phyloP scores from a whole-genome alignment of 768 basidiomycete species.

The Lactifluus piperatus region DNA sequence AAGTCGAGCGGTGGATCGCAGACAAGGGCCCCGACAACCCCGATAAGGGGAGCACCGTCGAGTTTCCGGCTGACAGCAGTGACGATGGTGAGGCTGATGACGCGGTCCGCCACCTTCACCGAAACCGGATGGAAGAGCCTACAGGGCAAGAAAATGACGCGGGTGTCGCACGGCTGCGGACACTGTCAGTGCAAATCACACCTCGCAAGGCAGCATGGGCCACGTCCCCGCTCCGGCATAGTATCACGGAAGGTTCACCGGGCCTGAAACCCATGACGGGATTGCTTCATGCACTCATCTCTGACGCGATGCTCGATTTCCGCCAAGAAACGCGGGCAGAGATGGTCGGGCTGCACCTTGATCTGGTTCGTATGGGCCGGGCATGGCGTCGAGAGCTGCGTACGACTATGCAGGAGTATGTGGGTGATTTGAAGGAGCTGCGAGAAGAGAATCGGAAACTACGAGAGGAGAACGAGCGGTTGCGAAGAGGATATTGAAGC shows the following conservation, averaged over 20 bases:
- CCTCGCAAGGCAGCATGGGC: constrained; percentile 36
- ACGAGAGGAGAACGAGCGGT: constrained; percentile 56
- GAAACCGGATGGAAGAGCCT: constrained; percentile 30
- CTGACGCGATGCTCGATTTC: constrained; percentile 67
- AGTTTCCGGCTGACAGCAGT: constrained; percentile 40
- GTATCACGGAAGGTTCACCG: constrained; percentile 33
- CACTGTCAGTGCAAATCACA: constrained; percentile 38
- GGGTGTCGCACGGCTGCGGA: constrained; percentile 32
- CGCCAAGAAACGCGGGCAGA: constrained; percentile 62
- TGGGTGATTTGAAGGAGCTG: constrained; percentile 42
- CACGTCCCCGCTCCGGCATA: constrained; percentile 28
- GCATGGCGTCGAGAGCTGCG: constrained; percentile 60
- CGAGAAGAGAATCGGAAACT: constrained; percentile 42
- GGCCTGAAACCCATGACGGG: constrained; percentile 42
- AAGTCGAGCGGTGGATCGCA: constrained; percentile 45
- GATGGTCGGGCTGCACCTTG: constrained; percentile 67
- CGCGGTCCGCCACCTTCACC: constrained; percentile 21
- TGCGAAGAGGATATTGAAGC: constrained; percentile 32
- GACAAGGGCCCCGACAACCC: constrained; percentile 28
- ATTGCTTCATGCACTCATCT: constrained; percentile 53
- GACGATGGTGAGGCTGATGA: constrained; percentile 26
- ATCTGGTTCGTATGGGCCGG: constrained; percentile 61
- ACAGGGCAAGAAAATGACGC: constrained; percentile 38
- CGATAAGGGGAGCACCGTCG: constrained; percentile 26
- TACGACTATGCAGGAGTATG: constrained; percentile 51